phyloP scores from a whole-genome alignment of 1,139 yeast species.

The Citeromyces hawaiiensis region DNA sequence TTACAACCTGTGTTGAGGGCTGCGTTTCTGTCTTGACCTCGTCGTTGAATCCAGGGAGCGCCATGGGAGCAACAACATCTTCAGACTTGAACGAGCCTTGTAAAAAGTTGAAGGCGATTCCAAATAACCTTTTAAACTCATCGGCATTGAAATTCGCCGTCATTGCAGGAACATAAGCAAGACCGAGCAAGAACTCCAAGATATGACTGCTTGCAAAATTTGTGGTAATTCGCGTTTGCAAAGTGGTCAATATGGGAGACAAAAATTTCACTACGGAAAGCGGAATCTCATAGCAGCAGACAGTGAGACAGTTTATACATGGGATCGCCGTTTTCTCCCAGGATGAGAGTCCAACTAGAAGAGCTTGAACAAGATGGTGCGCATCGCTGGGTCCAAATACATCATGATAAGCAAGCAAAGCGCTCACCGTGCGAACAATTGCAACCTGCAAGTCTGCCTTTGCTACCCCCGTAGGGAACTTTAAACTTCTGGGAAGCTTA shows the following conservation, averaged over 20 bases:
- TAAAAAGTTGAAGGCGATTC: constrained; percentile 69
- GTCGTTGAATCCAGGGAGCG: constrained; percentile 22
- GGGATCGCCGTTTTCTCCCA: constrained; percentile 77
- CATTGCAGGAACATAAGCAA: constrained; percentile 53
- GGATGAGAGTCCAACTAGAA: constrained; percentile 52
- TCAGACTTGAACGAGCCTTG: constrained; percentile 47
- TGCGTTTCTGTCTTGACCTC: constrained; percentile 26
- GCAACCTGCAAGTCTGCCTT: constrained; percentile 59
- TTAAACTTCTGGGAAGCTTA: constrained; percentile 28
- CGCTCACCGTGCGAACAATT: constrained; percentile 48
- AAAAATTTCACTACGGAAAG: constrained; percentile 56
- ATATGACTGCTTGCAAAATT: constrained; percentile 62
- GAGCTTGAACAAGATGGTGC: constrained; percentile 54
- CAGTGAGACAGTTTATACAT: constrained; percentile 60
- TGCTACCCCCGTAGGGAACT: constrained; percentile 31
- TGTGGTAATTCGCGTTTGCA: constrained; percentile 66
- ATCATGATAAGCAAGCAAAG: constrained; percentile 54
- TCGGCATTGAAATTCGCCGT: constrained; percentile 65
- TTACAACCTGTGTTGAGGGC: constrained; percentile 36
- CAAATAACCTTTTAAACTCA: constrained; percentile 71
- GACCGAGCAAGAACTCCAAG: constrained; percentile 56
- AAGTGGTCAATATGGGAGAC: constrained; percentile 47
- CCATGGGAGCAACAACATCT: constrained; percentile 8
- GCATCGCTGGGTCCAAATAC: constrained; percentile 48
- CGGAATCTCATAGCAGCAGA: constrained; percentile 76